Evolutionary conservation across 495 filamentous ascomycete species (phyloP), one percentile per base, ranked within the genome.

Genomic region (Saxophila tyrrhenica): DNA sequence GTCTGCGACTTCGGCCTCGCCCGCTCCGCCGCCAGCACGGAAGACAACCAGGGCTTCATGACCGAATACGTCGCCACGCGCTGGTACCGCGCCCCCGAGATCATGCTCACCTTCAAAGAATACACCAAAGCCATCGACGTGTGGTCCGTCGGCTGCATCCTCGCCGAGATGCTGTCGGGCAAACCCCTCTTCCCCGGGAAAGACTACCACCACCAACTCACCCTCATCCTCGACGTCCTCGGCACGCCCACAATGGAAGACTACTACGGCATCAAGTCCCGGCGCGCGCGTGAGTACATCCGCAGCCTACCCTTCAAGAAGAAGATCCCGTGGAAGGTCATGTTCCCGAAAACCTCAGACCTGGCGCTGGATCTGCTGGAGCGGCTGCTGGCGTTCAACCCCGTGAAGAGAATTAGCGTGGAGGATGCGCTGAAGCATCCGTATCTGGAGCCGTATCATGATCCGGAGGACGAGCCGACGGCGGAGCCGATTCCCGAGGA

Each of bases 91-190:
- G 92, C 92, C 29, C 92, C 92, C 2, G 92, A 98, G 68, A 98
- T 98, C 65, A 98, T 97, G 92, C 75, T 98, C 67, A 97, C 89
- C 70, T 97, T 98, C 81, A 91, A 96, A 72, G 95, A 91, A 72
- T 98, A 98, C 68, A 98, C 94, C 60, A 97, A 98, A 85, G 92
- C 92, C 54, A 97, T 99, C 67, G 94, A 99, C 67, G 89, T 99
- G 22, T 99, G 94, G 94, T 95, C 89, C 67, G 94, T 99, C 39
- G 94, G 94, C 51, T 99, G 94, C 67, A 99, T 99, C 61, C 74
- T 99, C 62, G 94, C 94, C n/a, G 94, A 99, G 75, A 99, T 99
- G 94, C 74, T 99, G 58, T 95, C 89, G 69, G 94, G 94, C 39
- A 99, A 99, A 75, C 94, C 94, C 1, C 73, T 99, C 39, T 99